These are phyloP conservation scores for Fereydounia khargensis DNA, from an alignment of 1,284 basidiomycete species.

Conservation along the genomic window DNA sequence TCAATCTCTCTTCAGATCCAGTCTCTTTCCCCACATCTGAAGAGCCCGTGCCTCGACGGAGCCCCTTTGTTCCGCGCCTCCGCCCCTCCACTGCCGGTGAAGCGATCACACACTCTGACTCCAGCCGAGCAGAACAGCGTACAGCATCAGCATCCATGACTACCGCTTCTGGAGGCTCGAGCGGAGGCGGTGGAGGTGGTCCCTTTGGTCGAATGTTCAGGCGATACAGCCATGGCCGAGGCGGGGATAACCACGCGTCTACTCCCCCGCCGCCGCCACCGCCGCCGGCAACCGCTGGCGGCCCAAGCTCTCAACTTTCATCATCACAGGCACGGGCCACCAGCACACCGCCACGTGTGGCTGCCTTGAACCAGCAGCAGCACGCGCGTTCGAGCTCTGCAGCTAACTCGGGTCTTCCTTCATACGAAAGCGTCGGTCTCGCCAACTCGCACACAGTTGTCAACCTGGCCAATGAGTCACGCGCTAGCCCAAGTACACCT, in stretches of 20 bases:
- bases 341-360: no score
- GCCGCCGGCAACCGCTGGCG: background rate
- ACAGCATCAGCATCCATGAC: conserved; percentile 6
- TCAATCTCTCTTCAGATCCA: background rate
- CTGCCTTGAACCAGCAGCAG: no score
- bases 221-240: conserved; percentile 45
- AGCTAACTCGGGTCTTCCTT: no score
- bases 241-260: no score
- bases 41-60: background rate
- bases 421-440: no score
- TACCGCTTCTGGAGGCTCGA: conserved; percentile 4
- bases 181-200: background rate
- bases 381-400: no score
- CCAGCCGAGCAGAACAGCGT: background rate
- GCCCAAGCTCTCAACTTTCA: conserved; percentile 4
- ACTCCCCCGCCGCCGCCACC: background rate
- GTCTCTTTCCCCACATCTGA: background rate
- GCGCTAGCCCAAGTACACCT: background rate
- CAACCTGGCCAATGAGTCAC: background rate
- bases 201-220: conserved; percentile 46
- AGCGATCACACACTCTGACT: background rate
- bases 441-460: no score
- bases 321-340: no score
- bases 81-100: background rate
- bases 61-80: background rate